Conservation (phyloP, 371 early-diverging fungal genomes). For the Mycotypha africana region DNA sequence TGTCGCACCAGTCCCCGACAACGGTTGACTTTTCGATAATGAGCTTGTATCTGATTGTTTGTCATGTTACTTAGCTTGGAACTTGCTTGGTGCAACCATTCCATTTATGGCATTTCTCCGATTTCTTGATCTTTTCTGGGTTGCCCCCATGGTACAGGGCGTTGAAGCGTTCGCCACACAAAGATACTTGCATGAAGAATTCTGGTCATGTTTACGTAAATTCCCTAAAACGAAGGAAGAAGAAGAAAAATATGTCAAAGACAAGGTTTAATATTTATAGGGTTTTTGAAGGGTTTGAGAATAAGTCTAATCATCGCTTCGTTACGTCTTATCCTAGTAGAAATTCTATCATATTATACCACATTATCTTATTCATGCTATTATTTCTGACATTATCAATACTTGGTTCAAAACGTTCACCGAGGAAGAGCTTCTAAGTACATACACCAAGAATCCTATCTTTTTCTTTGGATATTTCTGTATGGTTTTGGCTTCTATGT, state of each 20-base stretch:
- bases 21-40: too few species aligned
- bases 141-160: slow-evolving; percentile 7
- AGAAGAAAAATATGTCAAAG: slow-evolving; percentile 5
- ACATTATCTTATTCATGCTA: slow-evolving; percentile 1
- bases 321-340: background rate
- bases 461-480: slow-evolving; percentile 3
- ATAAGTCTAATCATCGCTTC: background rate
- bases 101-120: slow-evolving; percentile 12
- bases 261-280: too few species aligned
- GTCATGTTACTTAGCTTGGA: slow-evolving; percentile 9
- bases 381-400: slow-evolving; percentile 4
- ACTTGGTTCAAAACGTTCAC: slow-evolving; percentile 7
- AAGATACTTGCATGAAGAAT: slow-evolving; percentile 1
- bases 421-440: slow-evolving; percentile 1
- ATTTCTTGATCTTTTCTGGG: slow-evolving; percentile 9
- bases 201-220: slow-evolving; percentile 8
- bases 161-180: slow-evolving; percentile 4
- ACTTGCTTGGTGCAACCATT: slow-evolving; percentile 13
- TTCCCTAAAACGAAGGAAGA: slow-evolving; percentile 8
- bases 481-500: slow-evolving; percentile 4
- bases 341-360: slow-evolving; percentile 13
- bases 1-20: too few species aligned
- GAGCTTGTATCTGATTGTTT: too few species aligned
- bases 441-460: background rate
- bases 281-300: background rate